Base-by-base conservation (phyloP, 1,284 basidiomycete species). In the Ceratobasidium sp. region DNA sequence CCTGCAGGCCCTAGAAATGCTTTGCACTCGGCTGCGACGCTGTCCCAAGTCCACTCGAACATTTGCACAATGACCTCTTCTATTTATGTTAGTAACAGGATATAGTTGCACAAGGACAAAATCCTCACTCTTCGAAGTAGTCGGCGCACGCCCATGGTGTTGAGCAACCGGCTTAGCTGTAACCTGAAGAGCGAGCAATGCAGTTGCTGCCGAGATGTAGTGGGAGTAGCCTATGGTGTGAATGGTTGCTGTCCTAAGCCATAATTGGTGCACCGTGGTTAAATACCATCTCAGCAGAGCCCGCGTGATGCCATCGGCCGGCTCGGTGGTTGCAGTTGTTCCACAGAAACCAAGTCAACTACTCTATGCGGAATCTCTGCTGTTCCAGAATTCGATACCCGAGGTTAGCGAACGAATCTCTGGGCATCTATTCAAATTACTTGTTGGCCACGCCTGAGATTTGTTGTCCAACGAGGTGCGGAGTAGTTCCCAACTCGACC, bases 1-100 rank as follows among this genome's bases (percentile, higher is more conserved):
- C 90, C 86, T 46, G 89, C 88, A 6, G 91, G 90, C 0, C 92
- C 91, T 69, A 93, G 86, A 82, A 92, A 92, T 70, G 85, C 85
- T 6, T 86, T 89, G 83, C 92, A 93, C 83, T 93, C 91, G 1
- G 87, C 82, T 0, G 91, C 91, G 67, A 92, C 83, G 80, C 88
- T 91, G 80, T 87, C 86, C 88, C 89, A 89, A 30, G 79, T 85
- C 89, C 89, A 90, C 80, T 89, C 85, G 79, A 81, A 86, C 84
- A 90, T 87, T 82, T 90, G 88, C 18, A 88, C 85, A 79, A 90
- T 89, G 73, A 90, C 88, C 18, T 83, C 84, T 83, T 68, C 5
- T 30, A 50, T 44, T 41, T 14, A 8, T 27, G 54, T n/a, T 27
- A 35, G 27, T 30, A 54, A 6, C 7, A 59, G 27, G 3, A 35